These are phyloP conservation scores for Daedaleopsis sinensis DNA, from an alignment of 768 basidiomycete species.

Conservation along the genomic window DNA sequence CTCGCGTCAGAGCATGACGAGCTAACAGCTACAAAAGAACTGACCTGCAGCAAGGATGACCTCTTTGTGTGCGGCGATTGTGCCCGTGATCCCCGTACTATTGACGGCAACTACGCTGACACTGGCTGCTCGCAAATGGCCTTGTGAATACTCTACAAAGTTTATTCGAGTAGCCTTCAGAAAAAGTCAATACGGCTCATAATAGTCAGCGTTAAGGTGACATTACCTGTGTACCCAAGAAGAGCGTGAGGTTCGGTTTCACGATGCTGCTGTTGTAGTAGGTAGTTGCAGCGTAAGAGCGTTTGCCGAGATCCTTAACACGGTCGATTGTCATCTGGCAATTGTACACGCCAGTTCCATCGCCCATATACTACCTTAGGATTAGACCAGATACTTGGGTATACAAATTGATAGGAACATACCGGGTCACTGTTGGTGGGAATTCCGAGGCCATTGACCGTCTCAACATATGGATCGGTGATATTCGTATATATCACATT, in stretches of 20 bases:
- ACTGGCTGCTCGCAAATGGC: not conserved
- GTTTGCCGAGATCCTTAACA: not conserved
- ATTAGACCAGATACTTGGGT: not conserved
- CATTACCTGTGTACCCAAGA: not conserved
- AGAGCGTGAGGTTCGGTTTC: constrained; percentile 3
- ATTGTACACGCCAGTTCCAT: constrained; percentile 7
- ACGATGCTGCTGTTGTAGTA: constrained; percentile 2
- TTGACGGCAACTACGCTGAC: constrained; percentile 1
- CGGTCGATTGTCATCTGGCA: not conserved
- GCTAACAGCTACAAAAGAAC: not conserved
- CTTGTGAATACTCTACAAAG: not conserved
- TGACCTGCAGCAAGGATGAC: constrained; percentile 9
- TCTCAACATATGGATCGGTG: constrained; percentile 13
- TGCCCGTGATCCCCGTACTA: constrained; percentile 1
- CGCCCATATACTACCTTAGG: not conserved
- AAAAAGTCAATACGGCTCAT: not conserved
- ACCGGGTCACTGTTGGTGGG: constrained; percentile 40
- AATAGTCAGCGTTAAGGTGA: too few relatives aligned
- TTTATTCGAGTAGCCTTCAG: not conserved
- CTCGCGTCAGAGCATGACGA: not conserved
- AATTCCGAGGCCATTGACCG: constrained; percentile 45
- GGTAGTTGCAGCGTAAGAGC: constrained; percentile 6
- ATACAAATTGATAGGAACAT: constrained; percentile 19
- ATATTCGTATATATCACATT: constrained; percentile 5
- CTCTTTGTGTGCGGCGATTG: not conserved